These are phyloP conservation scores for Trichomonas tenax DNA, from an alignment of 208 protist species.

Conservation along the genomic window DNA sequence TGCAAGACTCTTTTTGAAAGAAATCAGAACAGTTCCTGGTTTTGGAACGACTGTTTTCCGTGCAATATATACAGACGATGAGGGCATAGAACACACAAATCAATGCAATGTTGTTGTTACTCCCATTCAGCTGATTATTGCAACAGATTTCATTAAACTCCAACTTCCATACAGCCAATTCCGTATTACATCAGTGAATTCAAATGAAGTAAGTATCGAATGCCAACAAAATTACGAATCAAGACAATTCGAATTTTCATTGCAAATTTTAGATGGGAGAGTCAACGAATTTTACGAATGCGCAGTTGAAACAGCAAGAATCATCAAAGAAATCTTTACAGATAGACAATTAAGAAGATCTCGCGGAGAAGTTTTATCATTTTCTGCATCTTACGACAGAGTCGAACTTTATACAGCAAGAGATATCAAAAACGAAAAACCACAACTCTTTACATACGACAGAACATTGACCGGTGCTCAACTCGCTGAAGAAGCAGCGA, in stretches of 20 bases:
- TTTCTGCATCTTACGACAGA: not conserved
- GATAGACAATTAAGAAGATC: not conserved
- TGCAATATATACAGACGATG: not conserved
- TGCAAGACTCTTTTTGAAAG: not conserved
- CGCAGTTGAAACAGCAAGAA: not conserved
- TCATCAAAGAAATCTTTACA: not conserved
- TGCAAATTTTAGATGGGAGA: not conserved
- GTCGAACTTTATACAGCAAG: not conserved
- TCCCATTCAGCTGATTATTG: not conserved
- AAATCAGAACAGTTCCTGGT: not conserved
- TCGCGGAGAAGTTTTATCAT: not conserved
- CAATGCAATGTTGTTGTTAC: not conserved
- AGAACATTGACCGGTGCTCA: not conserved
- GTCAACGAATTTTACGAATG: not conserved
- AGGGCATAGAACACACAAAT: not conserved
- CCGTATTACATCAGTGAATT: not conserved
- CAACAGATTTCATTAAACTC: not conserved
- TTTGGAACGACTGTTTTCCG: not conserved
- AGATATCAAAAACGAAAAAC: not conserved
- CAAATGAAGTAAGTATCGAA: not conserved
- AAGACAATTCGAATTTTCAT: not conserved
- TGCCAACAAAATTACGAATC: not conserved
- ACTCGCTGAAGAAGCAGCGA: not conserved
- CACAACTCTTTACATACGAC: not conserved
- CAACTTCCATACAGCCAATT: not conserved